phyloP scores from a whole-genome alignment of 164 flowering plant genomes.

The Piper betle region DNA sequence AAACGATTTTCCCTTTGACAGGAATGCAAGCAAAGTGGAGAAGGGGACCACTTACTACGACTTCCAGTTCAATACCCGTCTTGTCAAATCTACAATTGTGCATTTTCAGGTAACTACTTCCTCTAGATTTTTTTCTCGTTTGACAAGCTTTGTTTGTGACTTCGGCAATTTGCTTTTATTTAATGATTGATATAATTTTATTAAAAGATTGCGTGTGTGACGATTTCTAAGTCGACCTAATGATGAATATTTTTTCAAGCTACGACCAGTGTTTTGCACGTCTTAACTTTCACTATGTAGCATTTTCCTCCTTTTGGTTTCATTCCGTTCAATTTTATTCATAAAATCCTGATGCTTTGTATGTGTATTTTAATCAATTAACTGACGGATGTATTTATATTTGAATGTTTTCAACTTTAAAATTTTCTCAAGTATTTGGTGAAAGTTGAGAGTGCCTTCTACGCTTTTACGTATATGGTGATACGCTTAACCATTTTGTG shows the following conservation, averaged over 20 bases:
- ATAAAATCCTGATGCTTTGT: no score
- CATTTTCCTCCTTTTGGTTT: not conserved
- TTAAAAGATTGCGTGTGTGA: not conserved
- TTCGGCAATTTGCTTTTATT: no score
- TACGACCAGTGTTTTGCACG: not conserved
- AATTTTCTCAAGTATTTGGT: conserved; percentile 10
- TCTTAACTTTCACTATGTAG: not conserved
- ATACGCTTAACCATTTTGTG: no score
- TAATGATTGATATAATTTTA: no score
- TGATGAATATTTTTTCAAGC: no score
- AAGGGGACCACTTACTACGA: conserved; percentile 63
- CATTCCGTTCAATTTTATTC: no score
- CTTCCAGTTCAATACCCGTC: conserved; percentile 85
- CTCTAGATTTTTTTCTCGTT: not conserved
- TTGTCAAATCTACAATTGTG: conserved; percentile 79
- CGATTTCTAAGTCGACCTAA: no score
- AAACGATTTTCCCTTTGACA: conserved; percentile 15
- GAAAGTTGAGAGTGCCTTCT: conserved; percentile 54
- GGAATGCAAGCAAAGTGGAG: conserved; percentile 60
- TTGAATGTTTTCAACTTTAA: not conserved
- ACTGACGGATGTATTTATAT: no score
- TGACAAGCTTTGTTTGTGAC: no score
- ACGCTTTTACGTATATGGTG: no score
- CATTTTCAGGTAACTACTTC: conserved; percentile 83
- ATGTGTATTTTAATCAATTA: no score